Base-by-base conservation (phyloP, 192 early-diverging fungal genomes). In the Spizellomyces sp. region DNA sequence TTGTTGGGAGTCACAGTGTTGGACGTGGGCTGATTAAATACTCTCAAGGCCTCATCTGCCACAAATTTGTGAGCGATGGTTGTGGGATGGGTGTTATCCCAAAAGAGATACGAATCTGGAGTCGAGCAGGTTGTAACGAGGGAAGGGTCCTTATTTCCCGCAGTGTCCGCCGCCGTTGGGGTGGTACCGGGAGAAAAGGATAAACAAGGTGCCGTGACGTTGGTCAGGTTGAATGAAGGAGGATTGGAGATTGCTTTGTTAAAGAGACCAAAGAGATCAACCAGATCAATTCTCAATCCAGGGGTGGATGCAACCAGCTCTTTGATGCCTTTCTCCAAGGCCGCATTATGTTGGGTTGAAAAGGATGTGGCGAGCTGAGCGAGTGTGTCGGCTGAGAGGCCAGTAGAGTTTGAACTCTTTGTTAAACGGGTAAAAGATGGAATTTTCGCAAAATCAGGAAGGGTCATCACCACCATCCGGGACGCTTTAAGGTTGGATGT, bases 71-170 rank as follows among this genome's bases (percentile, higher is more conserved):
- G 50, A 19, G 17, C 14, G 4, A 19, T 27, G 10, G 67, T 63
- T 52, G 75, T 71, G 15, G 75, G 75, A 68, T 76, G 75, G 62
- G 71, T 6, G 45, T 47, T 42, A 46, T 76, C 75, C 75, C 75
- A 76, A 46, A 36, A 71, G 9, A 76, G 62, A 69, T 65, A 71
- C 15, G 43, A 27, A 27, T 76, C 62, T 9, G 75, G 75, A 36
- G 27, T 36, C 27, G 27, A 3, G 27, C 27, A 36, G 0, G 27
- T 36, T 36, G 27, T 36, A 36, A 36, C 3, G 27, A 36, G 27
- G 27, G 27, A 36, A 3, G 27, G 27, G 27, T 36, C 27, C 27
- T 36, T 36, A 3, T 36, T 36, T 36, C 0, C 27, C 0, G 27
- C 0, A 36, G 27, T 36, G 27, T 36, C 27, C 27, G 3, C 0